These are phyloP conservation scores for Bruguiera hainesii DNA, from an alignment of 441 rosid genomes.

Conservation along the genomic window DNA sequence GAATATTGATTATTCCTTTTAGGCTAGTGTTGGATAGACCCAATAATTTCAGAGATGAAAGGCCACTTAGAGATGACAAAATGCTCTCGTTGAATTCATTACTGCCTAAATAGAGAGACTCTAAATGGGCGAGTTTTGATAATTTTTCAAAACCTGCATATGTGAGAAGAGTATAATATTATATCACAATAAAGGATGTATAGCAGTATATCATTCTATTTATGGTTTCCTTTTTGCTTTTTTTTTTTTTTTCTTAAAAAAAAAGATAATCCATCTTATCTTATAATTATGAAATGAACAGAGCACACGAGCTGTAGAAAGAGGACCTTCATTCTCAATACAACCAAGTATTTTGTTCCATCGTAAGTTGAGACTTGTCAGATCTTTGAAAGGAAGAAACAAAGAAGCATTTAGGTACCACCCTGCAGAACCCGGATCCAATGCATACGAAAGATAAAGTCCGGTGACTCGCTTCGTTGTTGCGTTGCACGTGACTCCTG, in stretches of 20 bases:
- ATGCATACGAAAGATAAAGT: neutral
- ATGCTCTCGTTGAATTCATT: constrained; percentile 15
- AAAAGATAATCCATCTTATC: too few species aligned
- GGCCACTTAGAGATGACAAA: constrained; percentile 17
- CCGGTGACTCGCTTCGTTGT: constrained; percentile 5
- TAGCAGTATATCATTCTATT: too few species aligned
- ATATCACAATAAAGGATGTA: too few species aligned
- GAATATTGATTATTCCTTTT: neutral
- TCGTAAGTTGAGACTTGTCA: neutral
- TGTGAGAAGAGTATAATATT: too few species aligned
- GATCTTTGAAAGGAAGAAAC: constrained; percentile 15
- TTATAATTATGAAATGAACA: too few species aligned
- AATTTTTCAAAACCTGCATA: neutral
- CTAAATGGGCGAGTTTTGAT: neutral
- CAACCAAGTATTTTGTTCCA: neutral
- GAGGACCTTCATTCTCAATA: constrained; percentile 19
- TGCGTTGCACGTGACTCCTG: constrained; percentile 6
- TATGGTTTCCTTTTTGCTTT: too few species aligned
- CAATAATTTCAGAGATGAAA: constrained; percentile 19
- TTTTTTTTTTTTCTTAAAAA: neutral
- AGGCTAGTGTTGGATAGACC: neutral
- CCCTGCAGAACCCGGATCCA: neutral
- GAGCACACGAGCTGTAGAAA: too few species aligned
- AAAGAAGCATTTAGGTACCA: constrained; percentile 14
- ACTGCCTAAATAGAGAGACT: neutral